A percentile compares a stretch with the other conserved stretches of the same genome.
phyloP scores from a whole-genome alignment of 2,329 filamentous ascomycete genomes.

The Aspergillus arachidicola region DNA sequence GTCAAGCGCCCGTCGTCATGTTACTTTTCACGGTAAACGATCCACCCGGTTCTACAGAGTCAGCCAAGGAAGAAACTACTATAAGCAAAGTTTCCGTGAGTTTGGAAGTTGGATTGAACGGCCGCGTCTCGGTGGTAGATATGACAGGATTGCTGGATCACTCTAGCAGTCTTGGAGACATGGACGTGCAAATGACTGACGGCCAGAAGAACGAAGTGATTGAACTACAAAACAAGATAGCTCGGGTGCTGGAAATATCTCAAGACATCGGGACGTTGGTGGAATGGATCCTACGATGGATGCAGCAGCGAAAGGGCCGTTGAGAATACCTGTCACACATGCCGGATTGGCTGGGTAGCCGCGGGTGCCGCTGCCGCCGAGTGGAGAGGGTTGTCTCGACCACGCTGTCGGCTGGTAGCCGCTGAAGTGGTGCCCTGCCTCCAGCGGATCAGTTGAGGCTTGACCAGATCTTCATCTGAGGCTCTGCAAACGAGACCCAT shows the following conservation, averaged over 20 bases:
- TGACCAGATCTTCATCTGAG: neutral
- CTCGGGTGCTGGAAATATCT: constrained; percentile 44
- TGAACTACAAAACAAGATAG: constrained; percentile 38
- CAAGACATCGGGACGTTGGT: constrained; percentile 49
- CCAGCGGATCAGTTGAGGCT: neutral
- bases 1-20: constrained; percentile 42
- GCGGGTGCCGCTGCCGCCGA: constrained; percentile 4
- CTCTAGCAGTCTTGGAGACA: constrained; percentile 17
- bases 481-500: constrained; percentile 4
- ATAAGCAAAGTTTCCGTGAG: constrained; percentile 36
- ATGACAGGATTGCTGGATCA: constrained; percentile 36
- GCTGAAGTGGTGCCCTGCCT: neutral
- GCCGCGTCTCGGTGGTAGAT: constrained; percentile 42
- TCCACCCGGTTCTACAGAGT: constrained; percentile 6
- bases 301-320: constrained; percentile 32
- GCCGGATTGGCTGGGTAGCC: constrained; percentile 1
- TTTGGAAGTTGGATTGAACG: constrained; percentile 45
- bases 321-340: constrained; percentile 17
- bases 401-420: neutral
- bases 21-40: constrained; percentile 36
- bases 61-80: constrained; percentile 11
- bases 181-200: constrained; percentile 24
- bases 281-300: constrained; percentile 46
- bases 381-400: constrained; percentile 6
- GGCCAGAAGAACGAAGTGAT: constrained; percentile 20